Conservation (phyloP, 2,329 filamentous ascomycete genomes). For the Fusarium algeriense region DNA sequence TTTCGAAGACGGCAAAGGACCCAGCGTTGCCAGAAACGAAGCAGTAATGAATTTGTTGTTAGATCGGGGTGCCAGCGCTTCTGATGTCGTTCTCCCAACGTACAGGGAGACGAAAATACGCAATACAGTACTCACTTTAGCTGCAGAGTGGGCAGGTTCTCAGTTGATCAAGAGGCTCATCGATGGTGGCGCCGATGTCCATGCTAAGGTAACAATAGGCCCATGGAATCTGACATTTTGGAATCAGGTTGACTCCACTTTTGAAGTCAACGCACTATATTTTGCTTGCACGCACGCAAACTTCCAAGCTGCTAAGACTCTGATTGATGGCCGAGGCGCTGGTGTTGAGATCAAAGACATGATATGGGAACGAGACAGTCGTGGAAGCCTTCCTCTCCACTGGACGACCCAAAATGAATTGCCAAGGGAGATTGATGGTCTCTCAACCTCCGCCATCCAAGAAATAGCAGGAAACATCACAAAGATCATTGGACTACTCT, state of each 20-base stretch:
- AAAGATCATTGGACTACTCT: rapidly evolving
- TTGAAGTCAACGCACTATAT: neutral
- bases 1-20: rapidly evolving
- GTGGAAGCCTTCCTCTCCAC: neutral
- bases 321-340: neutral
- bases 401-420: neutral
- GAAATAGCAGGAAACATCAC: neutral
- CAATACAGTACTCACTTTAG: neutral
- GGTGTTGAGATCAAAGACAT: rapidly evolving
- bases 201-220: neutral
- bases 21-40: neutral
- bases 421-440: rapidly evolving
- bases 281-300: neutral
- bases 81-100: neutral
- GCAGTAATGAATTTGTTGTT: neutral
- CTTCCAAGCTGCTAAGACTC: neutral
- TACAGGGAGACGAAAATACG: rapidly evolving
- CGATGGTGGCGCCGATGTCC: neutral
- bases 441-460: neutral
- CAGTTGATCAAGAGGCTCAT: slow-evolving; percentile 2
- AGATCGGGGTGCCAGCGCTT: neutral
- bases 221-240: neutral
- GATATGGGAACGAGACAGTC: neutral
- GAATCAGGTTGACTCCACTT: neutral
- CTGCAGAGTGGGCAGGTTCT: neutral